Evolutionary conservation across 2,329 filamentous ascomycete species (phyloP), one percentile per base, ranked within the genome.

Genomic region (Sphaerulina vaccinii): DNA sequence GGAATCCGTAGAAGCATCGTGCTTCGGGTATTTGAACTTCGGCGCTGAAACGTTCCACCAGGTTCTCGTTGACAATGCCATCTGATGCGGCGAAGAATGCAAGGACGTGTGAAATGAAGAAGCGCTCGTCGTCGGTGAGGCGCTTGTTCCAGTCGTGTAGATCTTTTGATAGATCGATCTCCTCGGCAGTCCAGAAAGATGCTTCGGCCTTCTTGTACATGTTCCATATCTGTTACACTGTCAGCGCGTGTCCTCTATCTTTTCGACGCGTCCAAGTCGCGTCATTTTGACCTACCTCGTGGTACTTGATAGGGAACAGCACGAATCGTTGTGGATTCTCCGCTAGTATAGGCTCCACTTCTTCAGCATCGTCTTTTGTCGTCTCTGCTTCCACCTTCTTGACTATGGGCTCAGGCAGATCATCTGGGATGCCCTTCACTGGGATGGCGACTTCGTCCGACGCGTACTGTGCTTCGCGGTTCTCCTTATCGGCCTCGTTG

Each of bases 141-240:
- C 87, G 87, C 81, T 96, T 95, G 82, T 96, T 95, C 93, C 93
- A 99, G 79, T 99, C 93, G 79, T 96, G 89, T 54, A 97, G 81
- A 73, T 99, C 93, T 79, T 99, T 99, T 68, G 92, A 97, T 45
- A 99, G 84, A 75, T 99, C 93, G 65, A 99, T 97, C 80, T 99
- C 93, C 75, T 99, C 93, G 46, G 93, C 93, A 36, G 93, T 99
- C 93, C 93, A 99, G 86, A 99, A 99, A 37, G 93, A 97, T 47
- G 93, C 93, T 75, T 99, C 92, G 62, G 91, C 91, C 79, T 97
- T 97, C 85, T 99, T 99, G 84, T 99, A 99, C 92, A 97, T 97
- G 75, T 97, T 92, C 93, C 93, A 99, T 74, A 96, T 95, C 91
- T 96, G 65, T 70, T 60, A 56, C 15, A 42, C n/a, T 18, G 49